Conservation (phyloP, 31 red algal species). For the Odonthalia washingtoniensis region DNA sequence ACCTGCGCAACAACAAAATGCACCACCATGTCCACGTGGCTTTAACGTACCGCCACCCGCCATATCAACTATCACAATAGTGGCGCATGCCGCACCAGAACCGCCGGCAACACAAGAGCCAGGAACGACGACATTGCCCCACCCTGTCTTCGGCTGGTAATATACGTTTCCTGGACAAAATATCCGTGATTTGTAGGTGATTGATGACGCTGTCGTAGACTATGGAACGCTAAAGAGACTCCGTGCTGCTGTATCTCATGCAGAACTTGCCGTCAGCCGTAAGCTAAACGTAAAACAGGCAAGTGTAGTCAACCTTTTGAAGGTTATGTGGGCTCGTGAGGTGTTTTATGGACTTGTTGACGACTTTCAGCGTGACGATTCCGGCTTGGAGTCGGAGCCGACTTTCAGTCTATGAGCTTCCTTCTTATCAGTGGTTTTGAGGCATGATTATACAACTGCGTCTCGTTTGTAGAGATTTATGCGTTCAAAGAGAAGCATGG, state of each 20-base stretch:
- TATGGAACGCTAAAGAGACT: background rate
- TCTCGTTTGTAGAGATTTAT: background rate
- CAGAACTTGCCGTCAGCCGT: background rate
- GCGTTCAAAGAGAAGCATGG: background rate
- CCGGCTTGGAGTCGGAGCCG: background rate
- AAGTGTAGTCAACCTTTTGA: background rate
- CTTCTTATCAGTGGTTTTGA: background rate
- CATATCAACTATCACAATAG: too few relatives aligned
- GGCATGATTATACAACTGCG: background rate
- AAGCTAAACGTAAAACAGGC: background rate
- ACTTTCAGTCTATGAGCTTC: background rate
- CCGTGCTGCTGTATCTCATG: background rate
- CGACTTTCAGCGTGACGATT: background rate
- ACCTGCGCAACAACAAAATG: too few relatives aligned
- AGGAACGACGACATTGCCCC: background rate
- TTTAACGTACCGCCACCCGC: too few relatives aligned
- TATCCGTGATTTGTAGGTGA: background rate
- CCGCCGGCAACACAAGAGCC: too few relatives aligned
- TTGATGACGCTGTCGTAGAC: slow-evolving; percentile 2
- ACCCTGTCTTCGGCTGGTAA: background rate
- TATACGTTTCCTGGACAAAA: background rate
- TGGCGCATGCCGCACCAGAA: too few relatives aligned
- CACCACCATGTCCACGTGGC: too few relatives aligned
- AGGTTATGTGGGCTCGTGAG: background rate
- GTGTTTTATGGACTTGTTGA: background rate